Evolutionary conservation across 2,329 filamentous ascomycete genomes (phyloP), one percentile per base, ranked within the genome.

Genomic region (Clarireedia monteithiana): DNA sequence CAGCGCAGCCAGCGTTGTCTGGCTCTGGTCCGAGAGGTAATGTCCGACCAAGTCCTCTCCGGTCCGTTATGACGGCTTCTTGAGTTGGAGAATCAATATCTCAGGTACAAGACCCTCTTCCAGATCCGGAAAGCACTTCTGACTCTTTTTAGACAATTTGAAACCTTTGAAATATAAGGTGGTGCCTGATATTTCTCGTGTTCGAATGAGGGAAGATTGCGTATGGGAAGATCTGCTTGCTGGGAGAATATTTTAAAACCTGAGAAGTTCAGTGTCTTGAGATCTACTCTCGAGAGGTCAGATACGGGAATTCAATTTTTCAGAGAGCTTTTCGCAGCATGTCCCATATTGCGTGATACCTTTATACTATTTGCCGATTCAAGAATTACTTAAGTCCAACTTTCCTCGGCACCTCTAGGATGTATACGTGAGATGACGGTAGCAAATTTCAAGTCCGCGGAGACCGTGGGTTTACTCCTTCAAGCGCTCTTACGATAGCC

Each of bases 41-140:
- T 34, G 12, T 34, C 54, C 80, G 77, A 70, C 82, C 82, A 66
- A 85, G 83, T 75, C 83, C 83, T 75, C 82, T 86, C 76, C 83
- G 82, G 75, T 80, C 79, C 74, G 78, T 83, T 74, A 84, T 80
- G 82, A 83, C 76, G 78, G 64, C 65, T 62, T 64, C 63, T 68
- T 68, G 60, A 68, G 66, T 69, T 68, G 66, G 62, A 63, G 49
- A 64, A 58, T 48, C 34, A 14, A 55, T 46, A 56, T 52, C 17
- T 56, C 53, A 56, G 57, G 53, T 48, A 56, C 36, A 36, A 17
- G 9, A 44, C 34, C 27, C 23, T 46, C 10, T 15, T 20, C 27
- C 4, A 34, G 44, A 24, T 4, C 15, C 15, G 17, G 7, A 17
- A 10, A 15, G 47, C 20, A 23, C 26, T 45, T 27, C 39, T 55